These are phyloP conservation scores for Thinopyrum elongatum DNA, from an alignment of 176 grass and related monocot species.

Conservation along the genomic window DNA sequence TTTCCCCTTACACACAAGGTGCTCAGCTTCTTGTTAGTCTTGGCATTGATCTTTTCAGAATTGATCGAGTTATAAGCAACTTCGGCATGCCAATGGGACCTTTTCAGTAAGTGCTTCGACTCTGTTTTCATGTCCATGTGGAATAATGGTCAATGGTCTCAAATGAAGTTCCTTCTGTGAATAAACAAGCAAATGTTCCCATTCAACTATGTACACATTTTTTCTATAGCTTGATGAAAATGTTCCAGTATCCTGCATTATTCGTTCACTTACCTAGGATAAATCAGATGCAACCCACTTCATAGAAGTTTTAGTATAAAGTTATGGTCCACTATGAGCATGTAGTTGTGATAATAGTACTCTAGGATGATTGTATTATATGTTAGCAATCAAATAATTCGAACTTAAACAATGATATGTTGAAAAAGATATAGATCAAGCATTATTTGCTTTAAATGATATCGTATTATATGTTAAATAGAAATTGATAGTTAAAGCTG, in stretches of 20 bases:
- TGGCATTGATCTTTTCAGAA: slow-evolving; percentile 80
- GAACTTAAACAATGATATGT: not conserved
- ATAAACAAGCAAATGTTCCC: too few species aligned
- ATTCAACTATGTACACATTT: not conserved
- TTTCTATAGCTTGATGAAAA: not conserved
- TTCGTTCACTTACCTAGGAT: not conserved
- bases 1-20: slow-evolving; percentile 85
- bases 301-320: not conserved
- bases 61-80: slow-evolving; percentile 73
- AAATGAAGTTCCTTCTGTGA: not conserved
- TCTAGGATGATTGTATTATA: not conserved
- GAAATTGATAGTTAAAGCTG: not conserved
- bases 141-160: not conserved
- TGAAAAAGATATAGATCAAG: not conserved
- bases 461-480: not conserved
- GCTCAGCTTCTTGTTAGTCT: slow-evolving; percentile 76
- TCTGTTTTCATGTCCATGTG: slow-evolving; percentile 10
- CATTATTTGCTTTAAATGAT: not conserved
- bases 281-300: not conserved
- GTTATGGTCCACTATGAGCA: not conserved
- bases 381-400: not conserved
- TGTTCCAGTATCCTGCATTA: not conserved
- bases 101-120: slow-evolving; percentile 75
- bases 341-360: not conserved
- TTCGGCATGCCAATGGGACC: slow-evolving; percentile 99